A percentile compares a stretch with the other conserved stretches of the same genome.
phyloP scores from a whole-genome alignment of 495 filamentous ascomycete species.

The Aspergillus sparsus region DNA sequence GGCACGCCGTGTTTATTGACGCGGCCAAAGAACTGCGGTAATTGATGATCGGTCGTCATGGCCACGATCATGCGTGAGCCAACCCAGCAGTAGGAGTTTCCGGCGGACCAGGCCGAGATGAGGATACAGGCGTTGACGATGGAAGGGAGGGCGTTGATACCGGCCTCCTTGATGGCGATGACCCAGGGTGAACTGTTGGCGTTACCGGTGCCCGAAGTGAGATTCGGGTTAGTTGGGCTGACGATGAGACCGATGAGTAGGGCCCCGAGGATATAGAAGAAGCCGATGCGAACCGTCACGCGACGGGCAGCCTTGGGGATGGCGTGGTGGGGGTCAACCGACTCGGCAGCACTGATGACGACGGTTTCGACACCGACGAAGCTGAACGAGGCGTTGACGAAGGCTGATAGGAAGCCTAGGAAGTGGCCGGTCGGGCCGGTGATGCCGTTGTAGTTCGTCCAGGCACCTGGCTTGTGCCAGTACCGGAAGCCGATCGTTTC shows the following conservation, averaged over 20 bases:
- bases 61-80: constrained; percentile 49
- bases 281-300: constrained; percentile 77
- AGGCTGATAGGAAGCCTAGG: constrained; percentile 41
- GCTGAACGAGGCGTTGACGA: constrained; percentile 44
- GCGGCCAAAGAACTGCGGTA: constrained; percentile 45
- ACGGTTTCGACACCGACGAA: constrained; percentile 68
- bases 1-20: constrained; percentile 63
- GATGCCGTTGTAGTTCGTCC: constrained; percentile 42
- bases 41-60: constrained; percentile 44
- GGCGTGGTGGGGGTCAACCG: constrained; percentile 68
- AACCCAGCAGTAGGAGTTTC: constrained; percentile 49
- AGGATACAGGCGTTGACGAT: constrained; percentile 52
- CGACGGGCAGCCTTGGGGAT: constrained; percentile 77
- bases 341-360: constrained; percentile 76
- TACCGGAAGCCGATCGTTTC: constrained; percentile 43
- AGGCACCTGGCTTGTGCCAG: constrained; percentile 52
- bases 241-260: constrained; percentile 55
- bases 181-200: constrained; percentile 54
- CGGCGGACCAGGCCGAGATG: constrained; percentile 46
- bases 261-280: constrained; percentile 68
- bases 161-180: constrained; percentile 44
- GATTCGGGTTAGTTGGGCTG: constrained; percentile 28
- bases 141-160: constrained; percentile 48
- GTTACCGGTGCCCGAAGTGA: constrained; percentile 41
- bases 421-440: constrained; percentile 41